phyloP scores from a whole-genome alignment of 2,329 filamentous ascomycete genomes.

The Diaporthe sp. region DNA sequence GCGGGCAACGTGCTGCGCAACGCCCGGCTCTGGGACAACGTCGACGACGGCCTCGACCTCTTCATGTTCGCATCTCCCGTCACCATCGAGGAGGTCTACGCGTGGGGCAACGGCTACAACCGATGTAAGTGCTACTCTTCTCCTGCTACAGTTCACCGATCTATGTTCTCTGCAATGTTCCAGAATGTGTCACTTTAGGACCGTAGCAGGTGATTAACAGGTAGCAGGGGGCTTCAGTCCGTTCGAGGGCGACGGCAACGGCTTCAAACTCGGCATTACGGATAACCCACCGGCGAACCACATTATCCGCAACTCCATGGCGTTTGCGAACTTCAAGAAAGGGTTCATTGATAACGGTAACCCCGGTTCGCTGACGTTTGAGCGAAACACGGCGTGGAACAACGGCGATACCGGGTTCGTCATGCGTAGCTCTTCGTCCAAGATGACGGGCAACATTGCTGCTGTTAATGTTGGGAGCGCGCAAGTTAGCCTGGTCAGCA shows the following conservation, averaged over 20 bases:
- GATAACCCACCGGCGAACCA: conserved; percentile 55
- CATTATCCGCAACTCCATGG: conserved; percentile 57
- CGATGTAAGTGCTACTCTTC: too few species aligned
- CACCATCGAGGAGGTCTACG: conserved; percentile 57
- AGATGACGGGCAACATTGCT: conserved; percentile 13
- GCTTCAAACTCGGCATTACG: conserved; percentile 59
- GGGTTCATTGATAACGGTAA: conserved; percentile 62
- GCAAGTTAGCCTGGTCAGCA: not conserved
- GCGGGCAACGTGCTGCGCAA: conserved; percentile 59
- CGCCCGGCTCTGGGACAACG: conserved; percentile 63
- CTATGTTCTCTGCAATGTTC: too few species aligned
- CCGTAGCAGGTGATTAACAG: too few species aligned
- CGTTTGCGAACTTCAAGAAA: conserved; percentile 57
- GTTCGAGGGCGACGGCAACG: conserved; percentile 61
- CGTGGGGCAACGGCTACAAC: conserved; percentile 62
- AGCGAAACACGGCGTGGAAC: conserved; percentile 60
- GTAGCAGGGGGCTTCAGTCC: conserved; percentile 55
- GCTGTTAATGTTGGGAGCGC: conserved; percentile 11
- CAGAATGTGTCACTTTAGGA: too few species aligned
- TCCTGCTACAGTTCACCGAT: too few species aligned
- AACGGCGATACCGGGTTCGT: conserved; percentile 46
- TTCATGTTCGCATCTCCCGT: conserved; percentile 48
- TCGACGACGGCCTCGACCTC: conserved; percentile 57
- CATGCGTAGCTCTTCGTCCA: conserved; percentile 8
- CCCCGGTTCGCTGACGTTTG: conserved; percentile 53